Evolutionary conservation across 148 eudicot species (phyloP), one percentile per base, ranked within the genome.

Genomic region (Pharnaceum exiguum): DNA sequence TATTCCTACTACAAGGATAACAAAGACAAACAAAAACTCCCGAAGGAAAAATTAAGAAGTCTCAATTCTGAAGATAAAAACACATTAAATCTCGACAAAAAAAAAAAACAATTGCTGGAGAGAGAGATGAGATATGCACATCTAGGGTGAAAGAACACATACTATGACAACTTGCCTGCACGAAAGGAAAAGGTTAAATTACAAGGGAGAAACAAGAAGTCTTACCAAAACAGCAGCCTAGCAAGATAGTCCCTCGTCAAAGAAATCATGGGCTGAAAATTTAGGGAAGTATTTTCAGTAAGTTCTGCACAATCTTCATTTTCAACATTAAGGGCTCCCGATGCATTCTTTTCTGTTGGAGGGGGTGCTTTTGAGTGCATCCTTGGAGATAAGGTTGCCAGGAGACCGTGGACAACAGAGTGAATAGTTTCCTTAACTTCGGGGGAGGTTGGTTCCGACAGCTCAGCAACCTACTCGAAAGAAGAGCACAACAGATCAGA

Each of bases 371-470:
- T 88, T 4, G 98, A 85, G 65, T 87, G 90, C 94, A 91, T 88
- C 70, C 75, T 91, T 12, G 98, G 95, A 51, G 98, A 91, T 46
- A 91, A 80, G 11, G 98, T 91, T 44, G 98, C 98, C 46, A 91
- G 89, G 50, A 91, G 84, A 70, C 98, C 98, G 71, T 87, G 94
- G 37, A 87, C 88, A 16, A 91, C 84, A 38, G 96, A 91, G 68
- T 77, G 82, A 45, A 91, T 83, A 7, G 81, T 81, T 65, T 84
- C 83, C 75, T 80, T 85, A 36, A 87, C 63, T 64, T 91, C 96
- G 28, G 86, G 72, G 31, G 88, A 85, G 27, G 94, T 79, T 65
- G 98, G 96, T 65, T 87, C 96, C 56, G 98, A 87, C 46, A 91
- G 72, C 81, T 91, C 98, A 16, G 88, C 98, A 42, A 91, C 94